Evolutionary conservation across 2,329 filamentous ascomycete species (phyloP), one percentile per base, ranked within the genome.

Genomic region (Fusarium transvaalense): DNA sequence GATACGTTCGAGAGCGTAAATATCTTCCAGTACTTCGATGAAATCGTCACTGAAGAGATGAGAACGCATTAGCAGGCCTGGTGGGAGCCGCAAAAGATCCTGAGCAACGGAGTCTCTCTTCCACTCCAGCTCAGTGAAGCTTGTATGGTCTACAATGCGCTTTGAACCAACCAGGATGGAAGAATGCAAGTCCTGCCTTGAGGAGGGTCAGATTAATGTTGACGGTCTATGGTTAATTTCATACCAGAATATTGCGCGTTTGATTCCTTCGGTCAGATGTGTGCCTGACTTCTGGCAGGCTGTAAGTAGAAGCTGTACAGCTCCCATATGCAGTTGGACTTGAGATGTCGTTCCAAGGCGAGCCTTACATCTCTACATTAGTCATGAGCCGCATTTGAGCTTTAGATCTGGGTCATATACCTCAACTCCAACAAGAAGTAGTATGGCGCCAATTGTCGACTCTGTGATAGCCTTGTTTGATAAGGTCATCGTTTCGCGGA

Each of bases 231-330:
- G 5, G 38, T 48, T 3, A 31, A 56, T 35, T 21, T 3, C 76
- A 69, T 52, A 82, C 81, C 81, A 83, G 60, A 83, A 83, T 31
- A 82, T 81, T 0, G 81, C 81, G 3, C 81, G 78, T 62, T 83
- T 83, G 7, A 83, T 82, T 0, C 78, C 78, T 12, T 71, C 75
- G 3, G 71, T 81, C 0, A 83, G 56, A 57, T 70, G 59, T 0
- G 80, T 50, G 1, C 76, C 72, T 5, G 71, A 37, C 8, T 46
- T 71, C 56, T 67, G 68, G 58, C 78, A 80, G 0, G 78, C 42
- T 4, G 73, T 51, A 12, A 83, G 77, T 2, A 83, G 66, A 27
- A 72, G 70, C 12, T 73, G 71, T 6, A 83, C 71, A 32, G 81
- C 82, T 0, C 68, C 68, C 78, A 83, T 77, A 29, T 83, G 82